Base-by-base conservation (phyloP, 306 rosid species). In the Sesbania bispinosa region DNA sequence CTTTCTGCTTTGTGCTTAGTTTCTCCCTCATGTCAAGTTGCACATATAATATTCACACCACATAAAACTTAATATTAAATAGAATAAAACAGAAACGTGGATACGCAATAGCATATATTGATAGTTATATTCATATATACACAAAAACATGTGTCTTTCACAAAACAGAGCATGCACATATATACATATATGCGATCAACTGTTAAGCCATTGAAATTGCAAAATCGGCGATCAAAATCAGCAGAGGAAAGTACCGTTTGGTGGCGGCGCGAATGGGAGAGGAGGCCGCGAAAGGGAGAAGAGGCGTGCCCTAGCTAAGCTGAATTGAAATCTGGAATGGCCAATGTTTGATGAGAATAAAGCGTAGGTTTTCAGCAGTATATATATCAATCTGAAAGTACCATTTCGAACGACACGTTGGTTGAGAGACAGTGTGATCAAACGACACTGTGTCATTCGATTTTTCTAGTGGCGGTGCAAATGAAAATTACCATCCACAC, bases 1-100 rank as follows among this genome's bases (percentile, higher is more conserved):
- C 11, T 14, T 15, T 36, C 33, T 33, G 6, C 9, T 19, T 63
- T 4, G 19, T 6, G 10, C 2, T 6, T 13, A 5, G 11, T 48
- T 30, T 46, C 35, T 48, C 55, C 35, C 80, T 67, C 54, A 1
- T n/a, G 42, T 2, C 81, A 69, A 69, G 8, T 69, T 30, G 52
- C 61, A 70, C 39, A 70, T 62, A 21, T 48, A 78, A 53, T 61
- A 51, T 24, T 50, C 24, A 52, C 32, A 70, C 14, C 24, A 15
- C 21, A 51, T 30, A 69, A 7, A 75, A 4, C 73, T 6, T 9
- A 50, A 47, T 4, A 38, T 52, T 10, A 62, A 77, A 62, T 77
- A 54, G 39, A 62, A 77, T 3, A 52, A 51, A 27, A 15, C 71
- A 26, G 14, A 51, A 48, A 26, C 48, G 1, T 10, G 5, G 26